phyloP scores from a whole-genome alignment of 208 protist species.

The Trypanosoma avium region DNA sequence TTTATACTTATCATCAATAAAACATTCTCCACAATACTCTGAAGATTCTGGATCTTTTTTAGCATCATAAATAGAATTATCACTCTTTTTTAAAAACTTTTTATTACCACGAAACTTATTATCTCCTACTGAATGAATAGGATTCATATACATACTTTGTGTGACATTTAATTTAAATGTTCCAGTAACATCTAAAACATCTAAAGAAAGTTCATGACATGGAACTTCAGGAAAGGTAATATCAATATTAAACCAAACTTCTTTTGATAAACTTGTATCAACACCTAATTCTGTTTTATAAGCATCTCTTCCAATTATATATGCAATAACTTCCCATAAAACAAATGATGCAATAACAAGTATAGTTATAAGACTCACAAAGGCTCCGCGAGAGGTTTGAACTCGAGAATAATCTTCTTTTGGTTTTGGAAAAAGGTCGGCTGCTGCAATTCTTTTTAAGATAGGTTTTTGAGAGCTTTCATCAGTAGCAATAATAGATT shows the following conservation, averaged over 20 bases:
- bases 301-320: slow-evolving; percentile 51
- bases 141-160: slow-evolving; percentile 56
- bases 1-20: slow-evolving; percentile 15
- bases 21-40: slow-evolving; percentile 47
- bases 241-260: slow-evolving; percentile 76
- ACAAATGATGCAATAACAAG: slow-evolving; percentile 46
- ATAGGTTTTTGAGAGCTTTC: slow-evolving; percentile 20
- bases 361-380: slow-evolving; percentile 49
- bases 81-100: slow-evolving; percentile 8
- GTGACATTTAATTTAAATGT: slow-evolving; percentile 53
- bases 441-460: slow-evolving; percentile 34
- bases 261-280: slow-evolving; percentile 38
- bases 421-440: slow-evolving; percentile 66
- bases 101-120: slow-evolving; percentile 32
- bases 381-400: slow-evolving; percentile 48
- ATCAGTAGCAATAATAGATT: slow-evolving; percentile 9
- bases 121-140: slow-evolving; percentile 28
- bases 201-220: slow-evolving; percentile 73
- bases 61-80: slow-evolving; percentile 5
- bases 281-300: slow-evolving; percentile 66
- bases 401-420: slow-evolving; percentile 59
- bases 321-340: slow-evolving; percentile 48
- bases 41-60: slow-evolving; percentile 7
- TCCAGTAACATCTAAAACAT: slow-evolving; percentile 65
- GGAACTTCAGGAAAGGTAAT: slow-evolving; percentile 63